phyloP scores from a whole-genome alignment of 257 asterid species.

The Lycium ferocissimum region DNA sequence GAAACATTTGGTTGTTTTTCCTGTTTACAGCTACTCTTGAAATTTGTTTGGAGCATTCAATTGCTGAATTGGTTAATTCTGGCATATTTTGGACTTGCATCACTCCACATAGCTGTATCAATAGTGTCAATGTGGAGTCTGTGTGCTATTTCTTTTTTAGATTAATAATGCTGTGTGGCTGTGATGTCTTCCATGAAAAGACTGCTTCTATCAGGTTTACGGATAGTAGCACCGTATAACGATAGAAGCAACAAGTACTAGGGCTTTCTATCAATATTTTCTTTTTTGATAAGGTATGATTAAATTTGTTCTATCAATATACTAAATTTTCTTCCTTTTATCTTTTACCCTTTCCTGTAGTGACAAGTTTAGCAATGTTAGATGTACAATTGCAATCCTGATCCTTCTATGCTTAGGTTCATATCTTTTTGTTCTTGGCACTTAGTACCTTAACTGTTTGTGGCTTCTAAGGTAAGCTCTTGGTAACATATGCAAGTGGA shows the following conservation, averaged over 20 bases:
- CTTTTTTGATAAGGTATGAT: too few relatives aligned
- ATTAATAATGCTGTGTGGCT: slow-evolving; percentile 8
- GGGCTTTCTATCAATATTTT: background rate
- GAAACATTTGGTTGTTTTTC: background rate
- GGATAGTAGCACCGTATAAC: background rate
- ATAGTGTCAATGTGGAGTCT: background rate
- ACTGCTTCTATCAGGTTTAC: background rate
- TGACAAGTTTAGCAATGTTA: too few relatives aligned
- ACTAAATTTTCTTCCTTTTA: too few relatives aligned
- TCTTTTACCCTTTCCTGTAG: too few relatives aligned
- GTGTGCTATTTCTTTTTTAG: background rate
- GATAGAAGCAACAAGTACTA: background rate
- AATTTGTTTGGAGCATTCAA: background rate
- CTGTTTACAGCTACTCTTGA: background rate
- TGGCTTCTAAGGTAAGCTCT: background rate
- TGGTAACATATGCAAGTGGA: background rate
- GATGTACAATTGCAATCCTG: too few relatives aligned
- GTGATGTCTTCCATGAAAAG: background rate
- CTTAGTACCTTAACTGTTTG: background rate
- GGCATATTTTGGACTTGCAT: background rate
- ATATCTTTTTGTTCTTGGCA: too few relatives aligned
- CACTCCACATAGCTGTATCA: background rate
- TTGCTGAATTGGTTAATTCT: slow-evolving; percentile 8
- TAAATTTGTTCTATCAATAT: too few relatives aligned
- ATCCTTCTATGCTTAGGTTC: too few relatives aligned